A percentile compares a stretch with the other conserved stretches of the same genome.
Evolutionary conservation across 257 asterid species (phyloP).

Genomic region (Penstemon newberryi): DNA sequence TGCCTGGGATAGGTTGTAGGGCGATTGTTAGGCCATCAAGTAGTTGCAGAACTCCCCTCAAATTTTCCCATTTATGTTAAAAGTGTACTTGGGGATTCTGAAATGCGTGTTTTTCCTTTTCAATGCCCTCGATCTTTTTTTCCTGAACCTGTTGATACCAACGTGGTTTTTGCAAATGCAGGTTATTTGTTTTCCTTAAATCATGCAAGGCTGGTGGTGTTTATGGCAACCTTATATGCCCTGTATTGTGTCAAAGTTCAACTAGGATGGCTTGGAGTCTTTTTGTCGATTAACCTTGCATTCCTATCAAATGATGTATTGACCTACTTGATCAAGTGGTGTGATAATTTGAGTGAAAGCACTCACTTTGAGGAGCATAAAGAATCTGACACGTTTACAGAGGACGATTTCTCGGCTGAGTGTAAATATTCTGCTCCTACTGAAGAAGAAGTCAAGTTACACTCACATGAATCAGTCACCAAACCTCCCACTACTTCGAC

Average conservation of each 20-base stretch:
- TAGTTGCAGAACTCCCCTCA: background rate
- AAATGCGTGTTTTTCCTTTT: slow-evolving; percentile 4
- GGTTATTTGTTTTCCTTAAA: slow-evolving; percentile 90
- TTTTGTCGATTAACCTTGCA: slow-evolving; percentile 78
- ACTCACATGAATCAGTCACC: slow-evolving; percentile 60
- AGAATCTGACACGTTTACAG: slow-evolving; percentile 57
- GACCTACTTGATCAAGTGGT: slow-evolving; percentile 80
- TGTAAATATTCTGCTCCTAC: slow-evolving; percentile 60
- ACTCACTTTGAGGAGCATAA: slow-evolving; percentile 66
- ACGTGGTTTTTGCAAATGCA: slow-evolving; percentile 40
- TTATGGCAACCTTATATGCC: slow-evolving; percentile 82
- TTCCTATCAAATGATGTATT: slow-evolving; percentile 79
- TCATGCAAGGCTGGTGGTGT: slow-evolving; percentile 90
- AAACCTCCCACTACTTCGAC: slow-evolving; percentile 55
- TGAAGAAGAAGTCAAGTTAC: slow-evolving; percentile 62
- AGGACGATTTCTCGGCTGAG: slow-evolving; percentile 62
- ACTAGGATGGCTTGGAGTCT: slow-evolving; percentile 92
- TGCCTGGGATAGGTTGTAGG: slow-evolving; percentile 2
- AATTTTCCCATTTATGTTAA: slow-evolving; percentile 3
- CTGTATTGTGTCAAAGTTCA: slow-evolving; percentile 78
- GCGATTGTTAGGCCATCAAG: background rate
- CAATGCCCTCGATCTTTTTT: slow-evolving; percentile 21
- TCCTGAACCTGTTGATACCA: slow-evolving; percentile 33
- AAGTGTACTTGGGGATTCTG: background rate
- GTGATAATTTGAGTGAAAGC: slow-evolving; percentile 81